phyloP scores from a whole-genome alignment of 768 basidiomycete genomes.

The Amanita rimosa region DNA sequence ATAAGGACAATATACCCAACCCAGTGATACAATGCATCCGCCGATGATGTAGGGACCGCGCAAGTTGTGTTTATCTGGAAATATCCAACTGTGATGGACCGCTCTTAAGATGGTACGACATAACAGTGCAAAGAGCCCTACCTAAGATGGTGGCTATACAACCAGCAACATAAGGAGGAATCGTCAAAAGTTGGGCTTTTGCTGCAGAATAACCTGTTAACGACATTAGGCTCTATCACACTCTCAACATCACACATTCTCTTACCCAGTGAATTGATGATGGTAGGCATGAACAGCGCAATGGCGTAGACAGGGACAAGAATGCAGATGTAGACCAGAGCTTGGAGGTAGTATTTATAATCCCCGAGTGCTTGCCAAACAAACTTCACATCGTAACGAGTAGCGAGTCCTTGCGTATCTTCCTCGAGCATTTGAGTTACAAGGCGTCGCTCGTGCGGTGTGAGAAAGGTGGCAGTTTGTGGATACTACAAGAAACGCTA shows the following conservation, averaged over 20 bases:
- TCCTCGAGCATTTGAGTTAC: constrained; percentile 30
- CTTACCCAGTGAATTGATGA: constrained; percentile 30
- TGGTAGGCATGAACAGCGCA: constrained; percentile 39
- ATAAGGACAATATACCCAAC: constrained; percentile 42
- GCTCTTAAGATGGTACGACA: background rate
- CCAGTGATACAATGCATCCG: constrained; percentile 28
- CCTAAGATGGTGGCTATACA: constrained; percentile 29
- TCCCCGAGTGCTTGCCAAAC: constrained; percentile 38
- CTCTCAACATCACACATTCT: background rate
- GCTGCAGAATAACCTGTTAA: constrained; percentile 32
- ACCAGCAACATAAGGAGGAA: constrained; percentile 37
- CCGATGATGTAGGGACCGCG: constrained; percentile 41
- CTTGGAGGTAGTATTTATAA: constrained; percentile 30
- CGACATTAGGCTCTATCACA: background rate
- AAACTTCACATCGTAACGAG: constrained; percentile 31
- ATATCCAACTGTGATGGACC: constrained; percentile 18
- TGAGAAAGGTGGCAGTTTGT: constrained; percentile 46
- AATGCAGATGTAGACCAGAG: constrained; percentile 31
- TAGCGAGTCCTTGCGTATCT: constrained; percentile 32
- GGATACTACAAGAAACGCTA: constrained; percentile 28
- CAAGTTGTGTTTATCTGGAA: constrained; percentile 25
- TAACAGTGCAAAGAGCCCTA: constrained; percentile 4
- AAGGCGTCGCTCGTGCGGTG: constrained; percentile 26
- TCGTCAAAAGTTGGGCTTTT: constrained; percentile 37
- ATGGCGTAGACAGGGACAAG: constrained; percentile 33